A percentile compares a stretch with the other conserved stretches of the same genome.
These are phyloP conservation scores for Candida maesae DNA, from an alignment of 805 yeast genomes.

Conservation along the genomic window DNA sequence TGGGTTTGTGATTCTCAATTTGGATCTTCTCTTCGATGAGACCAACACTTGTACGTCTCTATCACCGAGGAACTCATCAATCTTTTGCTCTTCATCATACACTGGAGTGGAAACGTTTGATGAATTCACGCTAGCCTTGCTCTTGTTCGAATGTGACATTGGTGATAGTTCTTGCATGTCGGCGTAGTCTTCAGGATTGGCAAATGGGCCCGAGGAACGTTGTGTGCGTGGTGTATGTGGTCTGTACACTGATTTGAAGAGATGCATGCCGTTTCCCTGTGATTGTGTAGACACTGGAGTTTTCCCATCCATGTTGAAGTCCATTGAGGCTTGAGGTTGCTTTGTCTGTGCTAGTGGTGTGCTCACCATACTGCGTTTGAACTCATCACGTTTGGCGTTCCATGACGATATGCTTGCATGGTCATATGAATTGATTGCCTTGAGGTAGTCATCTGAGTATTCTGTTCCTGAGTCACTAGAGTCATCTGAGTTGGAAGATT, in stretches of 20 bases:
- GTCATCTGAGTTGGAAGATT: constrained; percentile 1
- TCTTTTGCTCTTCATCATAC: constrained; percentile 27
- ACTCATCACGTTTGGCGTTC: constrained; percentile 24
- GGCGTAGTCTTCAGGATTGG: constrained; percentile 25
- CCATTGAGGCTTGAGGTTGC: not conserved
- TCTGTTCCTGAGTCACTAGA: constrained; percentile 6
- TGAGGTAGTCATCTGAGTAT: constrained; percentile 17
- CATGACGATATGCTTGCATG: constrained; percentile 25
- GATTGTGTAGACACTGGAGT: constrained; percentile 1
- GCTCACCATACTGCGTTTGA: constrained; percentile 8
- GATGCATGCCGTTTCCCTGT: constrained; percentile 1
- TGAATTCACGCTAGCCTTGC: constrained; percentile 10
- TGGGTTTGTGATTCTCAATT: constrained; percentile 61
- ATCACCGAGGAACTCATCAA: constrained; percentile 41
- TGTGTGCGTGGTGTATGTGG: not conserved
- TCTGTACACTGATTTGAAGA: constrained; percentile 5
- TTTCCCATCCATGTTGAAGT: constrained; percentile 2
- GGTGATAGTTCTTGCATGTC: constrained; percentile 21
- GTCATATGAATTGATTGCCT: constrained; percentile 20
- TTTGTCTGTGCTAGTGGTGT: not conserved
- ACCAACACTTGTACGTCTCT: constrained; percentile 72
- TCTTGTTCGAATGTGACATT: constrained; percentile 12
- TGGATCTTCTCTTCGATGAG: constrained; percentile 58
- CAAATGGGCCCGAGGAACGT: constrained; percentile 18
- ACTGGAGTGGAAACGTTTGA: not conserved